Evolutionary conservation across 2,329 filamentous ascomycete species (phyloP), one percentile per base, ranked within the genome.

Genomic region (Xylaria sp.): DNA sequence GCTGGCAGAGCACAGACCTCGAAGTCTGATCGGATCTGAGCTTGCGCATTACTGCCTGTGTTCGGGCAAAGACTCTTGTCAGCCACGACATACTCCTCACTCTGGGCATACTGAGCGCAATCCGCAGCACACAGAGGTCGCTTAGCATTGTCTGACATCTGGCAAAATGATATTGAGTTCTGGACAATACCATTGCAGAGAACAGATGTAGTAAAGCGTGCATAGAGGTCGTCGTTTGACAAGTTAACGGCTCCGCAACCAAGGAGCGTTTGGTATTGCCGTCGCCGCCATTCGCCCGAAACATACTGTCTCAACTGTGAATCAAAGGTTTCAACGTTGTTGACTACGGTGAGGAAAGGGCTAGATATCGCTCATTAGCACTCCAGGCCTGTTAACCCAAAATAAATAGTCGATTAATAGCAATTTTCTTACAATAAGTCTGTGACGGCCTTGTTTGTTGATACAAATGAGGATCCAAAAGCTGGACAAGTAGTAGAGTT

Each of bases 131-230:
- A 99, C 17, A 98, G 84, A 1, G 96, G 94, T 67, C 85, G 84
- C 5, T 92, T 89, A 49, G 90, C 83, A 36, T 85, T 81, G n/a
- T 85, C 80, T 0, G 90, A 87, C 54, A 97, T 82, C 23, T 83
- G 81, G 81, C 96, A 99, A 31, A 86, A 78, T 11, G 82, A 78
- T 75, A 91, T 89, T 5, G 96, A 98, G 78, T 93, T 94, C 81
- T 99, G 96, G 59, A 99, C 88, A 77, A 99, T 92, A 72, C 93
- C 88, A 84, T 97, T 98, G 86, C 96, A 99, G 72, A 99, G 87
- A 71, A 97, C 91, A 69, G 92, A 96, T 56, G 90, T 96, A 5
- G 95, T 97, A 81, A 95, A 99, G 75, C 96, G 91, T 58, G 96
- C 95, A 81, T 99, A 99, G 76, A 94, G 88, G 76, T 92, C 87